Evolutionary conservation across 2,329 filamentous ascomycete species (phyloP), one percentile per base, ranked within the genome.

Genomic region (Fusarium paranaense): DNA sequence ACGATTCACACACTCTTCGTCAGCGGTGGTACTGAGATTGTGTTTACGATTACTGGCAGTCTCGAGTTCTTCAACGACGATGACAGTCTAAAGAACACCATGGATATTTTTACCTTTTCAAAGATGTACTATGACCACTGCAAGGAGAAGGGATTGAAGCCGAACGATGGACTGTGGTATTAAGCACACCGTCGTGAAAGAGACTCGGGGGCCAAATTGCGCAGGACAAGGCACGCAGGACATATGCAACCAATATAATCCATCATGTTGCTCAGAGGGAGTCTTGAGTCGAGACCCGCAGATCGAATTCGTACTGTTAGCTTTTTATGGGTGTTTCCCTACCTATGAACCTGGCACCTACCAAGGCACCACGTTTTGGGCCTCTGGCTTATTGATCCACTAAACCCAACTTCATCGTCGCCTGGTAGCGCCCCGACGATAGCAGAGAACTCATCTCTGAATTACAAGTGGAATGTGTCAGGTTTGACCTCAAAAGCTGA

Each of bases 1-100:
- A 59, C 61, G 11, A 78, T 78, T 38, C 76, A 78, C 30, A 78
- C 76, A 52, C 47, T 78, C 65, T 76, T 73, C 7, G 65, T 78
- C 18, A 20, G 71, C 40, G 76, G 72, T 8, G 63, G 76, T 58
- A 76, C 76, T 5, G 76, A 78, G 40, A 76, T 78, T 11, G 74
- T 78, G 10, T 78, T 78, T 20, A 78, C 76, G 14, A 54, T 78
- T n/a, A 66, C 72, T 52, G 76, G 76, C 14, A 76, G 74, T 45
- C 74, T 78, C 11, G 76, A 78, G 62, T 78, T 78, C 64, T 66
- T 78, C 10, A 78, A 78, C 27, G 76, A 78, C 0, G 76, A 78
- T 30, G 76, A 76, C 54, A 76, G 61, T 32, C 20, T 78, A 40
- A 76, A 76, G 60, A 69, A 72, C 14, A 67, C 74, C 1, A 52